Evolutionary conservation across 192 early-diverging fungal genomes (phyloP), one percentile per base, ranked within the genome.

Genomic region (Thamnidium elegans): DNA sequence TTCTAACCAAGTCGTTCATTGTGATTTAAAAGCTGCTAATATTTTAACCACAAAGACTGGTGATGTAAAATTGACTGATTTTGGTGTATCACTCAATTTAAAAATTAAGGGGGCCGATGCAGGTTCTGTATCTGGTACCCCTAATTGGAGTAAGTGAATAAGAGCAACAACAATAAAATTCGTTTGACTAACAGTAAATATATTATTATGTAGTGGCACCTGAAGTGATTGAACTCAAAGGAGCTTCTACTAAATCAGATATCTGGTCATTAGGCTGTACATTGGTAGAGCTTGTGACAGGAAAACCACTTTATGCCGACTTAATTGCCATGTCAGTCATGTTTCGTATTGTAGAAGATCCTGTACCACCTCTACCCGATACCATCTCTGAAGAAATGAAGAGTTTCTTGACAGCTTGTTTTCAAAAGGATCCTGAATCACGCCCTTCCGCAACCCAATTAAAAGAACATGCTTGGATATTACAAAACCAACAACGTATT

Each of bases 221-320:
- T 9, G 92, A 94, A 68, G 87, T 96, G 5, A 99, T 99, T 71
- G 89, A 94, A 71, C 80, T 97, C 9, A 85, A 89, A 50, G 95
- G 95, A 10, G 91, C 94, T 5, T 92, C 87, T 8, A 86, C 87
- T 34, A 85, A 89, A 10, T 95, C 95, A 0, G 96, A 99, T 65
- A 94, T 99, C 21, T 99, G 96, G 92, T 92, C 90, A 62, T 76
- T 99, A 19, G 96, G 96, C 36, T 97, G 95, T 68, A 99, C 96
- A 0, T 70, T 94, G 15, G 86, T 99, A 50, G 96, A 99, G 73
- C 76, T 99, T 67, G 72, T 96, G 39, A 93, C 94, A 7, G 96
- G 96, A 39, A 86, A 89, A 52, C 96, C 96, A 20, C 96, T 95
- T 3, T 99, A 96, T 73, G 80, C 87, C 15, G 85, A 87, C 7